These are phyloP conservation scores for Talaromyces adpressus DNA, from an alignment of 495 filamentous ascomycete genomes.

Conservation along the genomic window DNA sequence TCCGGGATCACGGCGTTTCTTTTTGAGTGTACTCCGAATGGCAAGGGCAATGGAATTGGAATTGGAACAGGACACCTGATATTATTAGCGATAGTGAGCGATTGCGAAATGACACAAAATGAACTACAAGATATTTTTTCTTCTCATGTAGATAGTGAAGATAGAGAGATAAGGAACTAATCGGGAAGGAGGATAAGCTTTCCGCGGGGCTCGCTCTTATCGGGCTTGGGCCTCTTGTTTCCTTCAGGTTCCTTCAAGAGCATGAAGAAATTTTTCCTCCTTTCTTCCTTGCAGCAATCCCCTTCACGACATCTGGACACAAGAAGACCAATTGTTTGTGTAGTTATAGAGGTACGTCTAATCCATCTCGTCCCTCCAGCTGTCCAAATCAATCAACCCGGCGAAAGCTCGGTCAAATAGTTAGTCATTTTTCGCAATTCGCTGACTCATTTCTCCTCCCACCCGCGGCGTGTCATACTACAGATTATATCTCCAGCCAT, in stretches of 20 bases:
- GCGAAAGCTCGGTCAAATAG: neutral
- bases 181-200: constrained; percentile 1
- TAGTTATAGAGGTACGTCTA: neutral
- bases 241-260: neutral
- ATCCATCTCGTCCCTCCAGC: neutral
- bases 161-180: no score
- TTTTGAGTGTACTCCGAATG: neutral
- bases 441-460: neutral
- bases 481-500: neutral
- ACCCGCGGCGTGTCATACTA: no score
- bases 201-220: neutral
- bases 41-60: neutral
- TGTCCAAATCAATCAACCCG: neutral
- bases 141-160: neutral
- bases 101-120: neutral
- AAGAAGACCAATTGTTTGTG: neutral
- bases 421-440: neutral
- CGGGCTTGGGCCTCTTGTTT: neutral
- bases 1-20: neutral
- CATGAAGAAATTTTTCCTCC: neutral
- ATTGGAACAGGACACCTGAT: neutral
- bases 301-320: neutral
- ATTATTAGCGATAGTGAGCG: neutral
- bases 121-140: neutral
- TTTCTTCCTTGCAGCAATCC: neutral